A percentile compares a stretch with the other conserved stretches of the same genome.
These are phyloP conservation scores for Mucor racemosus DNA, from an alignment of 371 early-diverging fungal species.

Conservation along the genomic window DNA sequence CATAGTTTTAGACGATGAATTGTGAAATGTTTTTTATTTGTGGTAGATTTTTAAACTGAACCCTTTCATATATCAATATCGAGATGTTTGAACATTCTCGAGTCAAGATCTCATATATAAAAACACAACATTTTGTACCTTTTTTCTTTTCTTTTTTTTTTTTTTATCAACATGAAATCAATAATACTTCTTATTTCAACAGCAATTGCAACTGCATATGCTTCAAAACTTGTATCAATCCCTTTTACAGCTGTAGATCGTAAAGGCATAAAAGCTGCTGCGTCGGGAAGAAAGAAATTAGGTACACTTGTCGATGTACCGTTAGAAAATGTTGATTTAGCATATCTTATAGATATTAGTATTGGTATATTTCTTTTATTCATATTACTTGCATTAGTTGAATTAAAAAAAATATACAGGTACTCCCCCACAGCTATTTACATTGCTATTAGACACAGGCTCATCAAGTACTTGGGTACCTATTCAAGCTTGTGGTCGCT, in stretches of 20 bases:
- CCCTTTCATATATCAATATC: neutral
- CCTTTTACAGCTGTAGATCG: slow-evolving; percentile 30
- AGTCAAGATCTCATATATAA: neutral
- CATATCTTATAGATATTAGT: slow-evolving; percentile 45
- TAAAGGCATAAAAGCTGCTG: slow-evolving; percentile 8
- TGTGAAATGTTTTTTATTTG: neutral
- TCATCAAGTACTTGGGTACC: slow-evolving; percentile 57
- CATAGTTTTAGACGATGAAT: no score
- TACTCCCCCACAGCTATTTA: slow-evolving; percentile 50
- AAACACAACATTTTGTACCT: neutral
- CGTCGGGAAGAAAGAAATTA: neutral
- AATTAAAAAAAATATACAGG: slow-evolving; percentile 12
- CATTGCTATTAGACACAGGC: slow-evolving; percentile 49
- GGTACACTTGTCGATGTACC: slow-evolving; percentile 17
- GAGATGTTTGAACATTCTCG: neutral
- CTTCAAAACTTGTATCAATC: slow-evolving; percentile 20
- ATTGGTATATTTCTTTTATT: slow-evolving; percentile 31
- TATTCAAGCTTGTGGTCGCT: slow-evolving; percentile 31
- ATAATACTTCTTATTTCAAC: slow-evolving; percentile 12
- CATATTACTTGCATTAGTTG: no score
- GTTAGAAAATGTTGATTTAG: slow-evolving; percentile 36
- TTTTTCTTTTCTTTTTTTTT: neutral
- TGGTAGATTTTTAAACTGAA: slow-evolving; percentile 11
- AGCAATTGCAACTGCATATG: slow-evolving; percentile 4
- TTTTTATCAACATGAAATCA: neutral